Evolutionary conservation across 2,329 filamentous ascomycete species (phyloP).

Genomic region (Didymella pinodella): DNA sequence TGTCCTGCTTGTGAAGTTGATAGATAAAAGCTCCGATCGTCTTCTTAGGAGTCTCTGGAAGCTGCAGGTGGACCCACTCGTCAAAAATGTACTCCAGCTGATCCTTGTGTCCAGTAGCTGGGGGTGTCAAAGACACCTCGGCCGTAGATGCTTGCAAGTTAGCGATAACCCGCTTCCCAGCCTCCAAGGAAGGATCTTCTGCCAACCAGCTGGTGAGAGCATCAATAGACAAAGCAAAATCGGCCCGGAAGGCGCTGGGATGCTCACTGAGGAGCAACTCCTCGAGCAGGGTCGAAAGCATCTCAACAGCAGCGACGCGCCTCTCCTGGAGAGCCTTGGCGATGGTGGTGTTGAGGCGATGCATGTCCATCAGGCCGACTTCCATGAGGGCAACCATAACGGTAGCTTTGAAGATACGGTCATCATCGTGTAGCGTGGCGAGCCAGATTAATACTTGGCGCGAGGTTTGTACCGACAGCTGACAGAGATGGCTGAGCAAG

Average conservation of each 20-base stretch:
- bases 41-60: slow-evolving; percentile 77
- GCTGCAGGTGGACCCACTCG: slow-evolving; percentile 88
- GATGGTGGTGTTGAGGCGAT: slow-evolving; percentile 68
- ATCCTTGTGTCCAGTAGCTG: slow-evolving; percentile 70
- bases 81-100: slow-evolving; percentile 96
- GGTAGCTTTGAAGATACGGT: slow-evolving; percentile 67
- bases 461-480: slow-evolving; percentile 65
- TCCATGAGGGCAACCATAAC: slow-evolving; percentile 68
- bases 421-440: slow-evolving; percentile 62
- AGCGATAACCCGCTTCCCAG: slow-evolving; percentile 74
- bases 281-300: slow-evolving; percentile 81
- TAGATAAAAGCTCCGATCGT: slow-evolving; percentile 78
- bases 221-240: slow-evolving; percentile 84
- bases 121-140: slow-evolving; percentile 62
- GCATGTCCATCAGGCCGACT: slow-evolving; percentile 67
- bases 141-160: slow-evolving; percentile 68
- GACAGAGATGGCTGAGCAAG: slow-evolving; percentile 68
- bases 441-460: slow-evolving; percentile 62
- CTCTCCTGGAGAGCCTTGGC: slow-evolving; percentile 75
- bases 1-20: slow-evolving; percentile 77
- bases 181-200: slow-evolving; percentile 71
- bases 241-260: slow-evolving; percentile 79
- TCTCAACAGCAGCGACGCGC: slow-evolving; percentile 76
- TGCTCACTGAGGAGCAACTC: slow-evolving; percentile 79
- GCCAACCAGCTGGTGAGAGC: slow-evolving; percentile 81